These are phyloP conservation scores for Pestalotiopsis fici DNA, from an alignment of 2,329 filamentous ascomycete species.

Conservation along the genomic window DNA sequence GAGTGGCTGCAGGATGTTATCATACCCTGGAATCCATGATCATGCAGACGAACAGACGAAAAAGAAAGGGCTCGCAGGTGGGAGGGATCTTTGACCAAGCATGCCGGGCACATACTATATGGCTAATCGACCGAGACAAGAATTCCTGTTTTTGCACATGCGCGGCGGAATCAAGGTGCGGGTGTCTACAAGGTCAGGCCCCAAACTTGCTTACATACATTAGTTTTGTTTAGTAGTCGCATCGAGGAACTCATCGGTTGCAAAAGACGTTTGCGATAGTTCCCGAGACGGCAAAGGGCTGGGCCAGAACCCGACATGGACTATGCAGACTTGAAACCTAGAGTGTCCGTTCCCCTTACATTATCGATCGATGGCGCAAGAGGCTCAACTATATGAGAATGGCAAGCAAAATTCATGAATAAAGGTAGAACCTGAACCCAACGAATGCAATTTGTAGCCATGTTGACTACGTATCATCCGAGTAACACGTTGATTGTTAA, in stretches of 20 bases:
- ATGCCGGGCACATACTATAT: background rate
- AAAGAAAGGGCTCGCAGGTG: background rate
- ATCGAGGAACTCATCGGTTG: background rate
- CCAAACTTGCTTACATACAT: background rate
- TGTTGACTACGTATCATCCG: background rate
- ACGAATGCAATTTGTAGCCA: background rate
- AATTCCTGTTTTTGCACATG: background rate
- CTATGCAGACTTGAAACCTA: background rate
- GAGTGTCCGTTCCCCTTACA: background rate
- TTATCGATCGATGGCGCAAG: background rate
- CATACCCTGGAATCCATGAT: constrained; percentile 3
- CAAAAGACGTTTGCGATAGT: background rate
- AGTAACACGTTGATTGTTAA: background rate
- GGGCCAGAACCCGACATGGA: background rate
- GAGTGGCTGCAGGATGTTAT: background rate
- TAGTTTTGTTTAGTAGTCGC: background rate
- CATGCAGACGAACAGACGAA: background rate
- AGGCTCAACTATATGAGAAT: background rate
- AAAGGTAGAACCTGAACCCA: background rate
- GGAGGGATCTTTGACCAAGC: background rate
- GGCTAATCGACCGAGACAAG: background rate
- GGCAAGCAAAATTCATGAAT: background rate
- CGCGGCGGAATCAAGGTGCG: background rate
- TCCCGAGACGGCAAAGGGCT: background rate
- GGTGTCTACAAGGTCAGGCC: background rate